phyloP scores from a whole-genome alignment of 192 early-diverging fungal genomes.

The Linderina pennispora region DNA sequence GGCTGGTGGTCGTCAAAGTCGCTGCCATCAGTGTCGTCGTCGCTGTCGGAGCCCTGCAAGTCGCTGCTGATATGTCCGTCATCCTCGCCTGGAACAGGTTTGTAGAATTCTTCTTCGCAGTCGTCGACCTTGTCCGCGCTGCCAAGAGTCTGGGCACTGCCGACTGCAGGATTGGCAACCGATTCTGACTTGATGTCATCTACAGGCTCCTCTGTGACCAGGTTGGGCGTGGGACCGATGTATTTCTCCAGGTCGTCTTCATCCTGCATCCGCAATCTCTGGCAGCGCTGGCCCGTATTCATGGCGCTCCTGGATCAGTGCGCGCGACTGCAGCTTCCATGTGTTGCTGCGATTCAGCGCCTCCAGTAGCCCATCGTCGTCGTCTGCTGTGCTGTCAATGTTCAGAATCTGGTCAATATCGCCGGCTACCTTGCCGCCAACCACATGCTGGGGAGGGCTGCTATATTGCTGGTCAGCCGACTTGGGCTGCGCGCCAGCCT shows the following conservation, averaged over 20 bases:
- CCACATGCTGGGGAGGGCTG: too few species aligned
- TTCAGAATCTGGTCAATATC: background rate
- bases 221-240: background rate
- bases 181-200: too few species aligned
- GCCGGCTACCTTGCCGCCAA: slow-evolving; percentile 2
- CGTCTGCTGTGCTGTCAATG: slow-evolving; percentile 1
- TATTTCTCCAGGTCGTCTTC: background rate
- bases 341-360: slow-evolving; percentile 34
- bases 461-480: too few species aligned
- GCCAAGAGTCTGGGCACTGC: too few species aligned
- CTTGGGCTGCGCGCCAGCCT: too few species aligned
- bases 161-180: too few species aligned
- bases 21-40: slow-evolving; percentile 11
- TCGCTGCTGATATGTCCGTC: slow-evolving; percentile 47
- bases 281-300: slow-evolving; percentile 26
- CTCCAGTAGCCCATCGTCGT: slow-evolving; percentile 14
- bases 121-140: slow-evolving; percentile 5
- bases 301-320: slow-evolving; percentile 35
- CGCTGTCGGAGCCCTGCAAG: slow-evolving; percentile 13
- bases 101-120: too few species aligned
- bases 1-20: too few species aligned
- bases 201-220: background rate
- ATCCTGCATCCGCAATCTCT: slow-evolving; percentile 11
- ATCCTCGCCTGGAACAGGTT: too few species aligned
- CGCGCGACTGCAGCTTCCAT: slow-evolving; percentile 28